Conservation (phyloP, 345 rosid species). For the Lumnitzera littorea region DNA sequence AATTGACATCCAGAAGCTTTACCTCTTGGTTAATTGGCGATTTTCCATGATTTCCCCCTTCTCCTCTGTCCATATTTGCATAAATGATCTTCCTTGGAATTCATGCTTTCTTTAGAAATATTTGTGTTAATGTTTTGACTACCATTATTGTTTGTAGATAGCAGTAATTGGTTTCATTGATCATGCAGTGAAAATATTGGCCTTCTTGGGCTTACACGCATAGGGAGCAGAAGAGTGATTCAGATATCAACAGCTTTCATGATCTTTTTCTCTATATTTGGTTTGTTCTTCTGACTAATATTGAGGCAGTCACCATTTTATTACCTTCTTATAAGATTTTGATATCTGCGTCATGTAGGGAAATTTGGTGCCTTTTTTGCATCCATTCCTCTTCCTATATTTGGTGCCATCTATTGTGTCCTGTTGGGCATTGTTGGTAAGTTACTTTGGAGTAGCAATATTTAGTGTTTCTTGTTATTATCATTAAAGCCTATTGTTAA, state of each 20-base stretch:
- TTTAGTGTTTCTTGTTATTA: background rate
- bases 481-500: background rate
- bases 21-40: too few relatives aligned
- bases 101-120: too few relatives aligned
- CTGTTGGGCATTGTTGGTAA: slow-evolving; percentile 86
- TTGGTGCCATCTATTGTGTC: slow-evolving; percentile 85
- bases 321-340: background rate
- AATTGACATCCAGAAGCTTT: too few relatives aligned
- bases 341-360: slow-evolving; percentile 31
- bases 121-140: too few relatives aligned
- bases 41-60: too few relatives aligned
- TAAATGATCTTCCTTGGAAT: too few relatives aligned
- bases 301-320: background rate
- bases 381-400: slow-evolving; percentile 88
- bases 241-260: slow-evolving; percentile 92
- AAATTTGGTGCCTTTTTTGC: slow-evolving; percentile 98
- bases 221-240: slow-evolving; percentile 95
- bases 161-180: background rate
- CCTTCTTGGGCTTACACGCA: slow-evolving; percentile 77
- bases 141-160: background rate
- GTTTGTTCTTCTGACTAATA: slow-evolving; percentile 30
- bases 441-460: slow-evolving; percentile 12
- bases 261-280: slow-evolving; percentile 96
- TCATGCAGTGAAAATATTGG: slow-evolving; percentile 91
- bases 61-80: too few relatives aligned